Base-by-base conservation (phyloP, 768 basidiomycete species). In the Suillus subalutaceus region DNA sequence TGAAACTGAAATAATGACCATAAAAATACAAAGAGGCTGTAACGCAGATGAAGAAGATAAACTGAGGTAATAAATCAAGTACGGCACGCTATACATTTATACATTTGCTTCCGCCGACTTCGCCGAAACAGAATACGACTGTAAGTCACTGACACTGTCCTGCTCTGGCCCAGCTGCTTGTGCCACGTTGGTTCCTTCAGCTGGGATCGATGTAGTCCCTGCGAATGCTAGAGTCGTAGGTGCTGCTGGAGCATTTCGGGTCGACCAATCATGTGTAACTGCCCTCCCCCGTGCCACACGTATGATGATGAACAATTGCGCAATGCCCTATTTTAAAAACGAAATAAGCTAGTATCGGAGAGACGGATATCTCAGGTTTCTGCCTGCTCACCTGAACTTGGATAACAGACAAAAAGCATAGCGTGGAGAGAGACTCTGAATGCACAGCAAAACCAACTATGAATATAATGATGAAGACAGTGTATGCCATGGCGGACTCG, bases 211-310 rank as follows among this genome's bases (percentile, higher is more conserved):
- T n/a, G 5, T 6, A 56, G 32, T 56, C 32, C 32, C 30, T 37
- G 35, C 35, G 6, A 56, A 56, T n/a, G 35, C 55, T 12, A 56
- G 12, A n/a, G 12, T 20, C 35, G 55, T 56, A 56, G 35, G 55
- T 35, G 6, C 55, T 4, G 35, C 12, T 50, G 12, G 23, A 56
- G 32, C 6, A 35, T 1, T 2, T 56, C 32, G 20, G 35, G 32
- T 37, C 35, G 32, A 13, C 55, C 32, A 35, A 1, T 6, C 32
- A 35, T n/a, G 5, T 13, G 55, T 56, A 4, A 37, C 55, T n/a
- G 55, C 55, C 55, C 55, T 56, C 10, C 55, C 55, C 12, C 32
- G 55, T n/a, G 55, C 55, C 3, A 56, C 55, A 12, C 32, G 55
- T 35, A 56, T 56, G 32, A 56, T 56, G 20, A 56, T 56, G 32